Conservation (phyloP, 2,329 filamentous ascomycete genomes). For the Venturia effusa region DNA sequence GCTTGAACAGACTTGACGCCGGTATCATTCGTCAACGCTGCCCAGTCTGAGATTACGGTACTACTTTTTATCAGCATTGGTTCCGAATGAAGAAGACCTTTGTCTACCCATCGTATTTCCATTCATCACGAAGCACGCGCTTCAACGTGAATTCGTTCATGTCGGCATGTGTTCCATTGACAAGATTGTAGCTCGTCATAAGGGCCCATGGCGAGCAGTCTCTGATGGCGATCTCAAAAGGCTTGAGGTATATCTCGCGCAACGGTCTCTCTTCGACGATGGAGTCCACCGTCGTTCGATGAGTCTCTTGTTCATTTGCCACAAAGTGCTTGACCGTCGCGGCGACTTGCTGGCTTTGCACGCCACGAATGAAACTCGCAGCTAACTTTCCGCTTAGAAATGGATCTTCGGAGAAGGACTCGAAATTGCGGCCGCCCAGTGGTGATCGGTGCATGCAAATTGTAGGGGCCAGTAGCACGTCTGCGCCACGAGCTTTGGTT, state of each 20-base stretch:
- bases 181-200: slow-evolving; percentile 58
- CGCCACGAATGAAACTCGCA: slow-evolving; percentile 58
- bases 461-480: slow-evolving; percentile 65
- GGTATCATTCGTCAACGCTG: slow-evolving; percentile 27
- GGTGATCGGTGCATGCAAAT: slow-evolving; percentile 76
- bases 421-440: slow-evolving; percentile 75
- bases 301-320: slow-evolving; percentile 63
- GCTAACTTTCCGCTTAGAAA: slow-evolving; percentile 64
- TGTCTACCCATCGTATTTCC: slow-evolving; percentile 25
- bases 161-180: slow-evolving; percentile 46
- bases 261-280: slow-evolving; percentile 53
- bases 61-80: slow-evolving; percentile 14
- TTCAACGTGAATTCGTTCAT: slow-evolving; percentile 31
- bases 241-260: slow-evolving; percentile 61
- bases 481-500: slow-evolving; percentile 59
- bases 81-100: neutral
- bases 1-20: slow-evolving; percentile 25
- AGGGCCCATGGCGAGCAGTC: slow-evolving; percentile 57
- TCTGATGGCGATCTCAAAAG: slow-evolving; percentile 61
- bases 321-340: slow-evolving; percentile 73
- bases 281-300: slow-evolving; percentile 54
- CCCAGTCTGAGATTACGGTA: slow-evolving; percentile 33
- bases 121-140: slow-evolving; percentile 29
- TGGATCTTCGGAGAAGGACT: slow-evolving; percentile 78
- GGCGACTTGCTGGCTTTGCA: slow-evolving; percentile 63